Percentiles rank a stretch among this genome's conserved stretches.
Conservation (phyloP, 1,284 basidiomycete genomes). For the Fomitiporia mediterranea region DNA sequence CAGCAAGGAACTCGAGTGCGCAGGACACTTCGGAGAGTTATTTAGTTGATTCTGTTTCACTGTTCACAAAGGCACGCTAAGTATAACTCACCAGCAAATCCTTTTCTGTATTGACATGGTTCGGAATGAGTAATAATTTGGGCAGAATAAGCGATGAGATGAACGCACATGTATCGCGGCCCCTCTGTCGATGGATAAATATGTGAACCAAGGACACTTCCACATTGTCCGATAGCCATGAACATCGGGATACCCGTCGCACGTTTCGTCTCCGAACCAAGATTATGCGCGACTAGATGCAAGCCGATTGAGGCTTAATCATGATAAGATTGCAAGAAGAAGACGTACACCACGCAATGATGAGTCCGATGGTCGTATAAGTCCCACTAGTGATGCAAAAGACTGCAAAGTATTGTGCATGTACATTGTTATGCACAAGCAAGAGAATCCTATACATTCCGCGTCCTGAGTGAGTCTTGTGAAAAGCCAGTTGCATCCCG, state of each 20-base stretch:
- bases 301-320: neutral
- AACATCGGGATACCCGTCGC: conserved; percentile 72
- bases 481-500: neutral
- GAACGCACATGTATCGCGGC: conserved; percentile 52
- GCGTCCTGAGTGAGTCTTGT: neutral
- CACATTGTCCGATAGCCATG: conserved; percentile 71
- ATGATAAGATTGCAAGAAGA: neutral
- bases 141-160: neutral
- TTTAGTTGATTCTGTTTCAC: neutral
- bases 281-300: conserved; percentile 55
- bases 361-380: conserved; percentile 61
- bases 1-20: conserved; percentile 51
- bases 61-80: neutral
- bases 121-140: neutral
- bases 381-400: conserved; percentile 69
- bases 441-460: conserved; percentile 42
- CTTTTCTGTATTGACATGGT: conserved; percentile 40
- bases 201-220: conserved; percentile 70
- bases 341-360: conserved; percentile 68
- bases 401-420: conserved; percentile 60
- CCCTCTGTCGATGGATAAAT: conserved; percentile 60
- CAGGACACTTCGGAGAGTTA: conserved; percentile 8
- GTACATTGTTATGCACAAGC: conserved; percentile 36
- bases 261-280: conserved; percentile 74
- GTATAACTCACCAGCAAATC: conserved; percentile 50